phyloP scores from a whole-genome alignment of 805 yeast species.

The Candida caryicola region DNA sequence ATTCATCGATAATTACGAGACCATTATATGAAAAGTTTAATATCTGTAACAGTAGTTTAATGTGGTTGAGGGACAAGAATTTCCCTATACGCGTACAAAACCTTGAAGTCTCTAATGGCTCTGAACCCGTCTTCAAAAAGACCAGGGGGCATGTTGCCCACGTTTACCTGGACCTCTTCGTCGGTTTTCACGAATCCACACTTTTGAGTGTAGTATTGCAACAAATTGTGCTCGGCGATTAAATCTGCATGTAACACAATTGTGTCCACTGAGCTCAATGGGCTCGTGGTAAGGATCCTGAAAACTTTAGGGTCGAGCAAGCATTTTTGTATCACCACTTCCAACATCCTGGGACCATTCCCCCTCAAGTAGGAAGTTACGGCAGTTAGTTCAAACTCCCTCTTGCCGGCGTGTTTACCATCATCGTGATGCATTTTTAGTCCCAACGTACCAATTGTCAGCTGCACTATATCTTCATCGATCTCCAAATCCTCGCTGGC shows the following conservation, averaged over 20 bases:
- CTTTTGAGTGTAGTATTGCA: conserved; percentile 39
- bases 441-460: conserved; percentile 30
- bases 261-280: conserved; percentile 6
- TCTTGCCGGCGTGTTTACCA: conserved; percentile 1
- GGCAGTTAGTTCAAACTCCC: conserved; percentile 46
- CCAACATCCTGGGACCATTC: conserved; percentile 30
- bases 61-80: too few species aligned
- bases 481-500: conserved; percentile 18
- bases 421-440: conserved; percentile 9
- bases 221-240: conserved; percentile 49
- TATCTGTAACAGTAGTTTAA: too few species aligned
- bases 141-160: conserved; percentile 3
- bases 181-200: conserved; percentile 35
- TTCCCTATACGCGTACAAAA: conserved; percentile 36
- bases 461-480: conserved; percentile 12
- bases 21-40: too few species aligned
- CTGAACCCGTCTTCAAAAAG: conserved; percentile 37
- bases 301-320: conserved; percentile 12
- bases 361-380: conserved; percentile 49
- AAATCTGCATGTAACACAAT: conserved; percentile 38
- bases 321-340: conserved; percentile 18
- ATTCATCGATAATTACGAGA: too few species aligned
- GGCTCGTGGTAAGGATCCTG: conserved; percentile 3
- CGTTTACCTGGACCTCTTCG: conserved; percentile 12
- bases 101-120: conserved; percentile 39